Evolutionary conservation across 768 basidiomycete species (phyloP).

Genomic region (Tylopilus balloui): DNA sequence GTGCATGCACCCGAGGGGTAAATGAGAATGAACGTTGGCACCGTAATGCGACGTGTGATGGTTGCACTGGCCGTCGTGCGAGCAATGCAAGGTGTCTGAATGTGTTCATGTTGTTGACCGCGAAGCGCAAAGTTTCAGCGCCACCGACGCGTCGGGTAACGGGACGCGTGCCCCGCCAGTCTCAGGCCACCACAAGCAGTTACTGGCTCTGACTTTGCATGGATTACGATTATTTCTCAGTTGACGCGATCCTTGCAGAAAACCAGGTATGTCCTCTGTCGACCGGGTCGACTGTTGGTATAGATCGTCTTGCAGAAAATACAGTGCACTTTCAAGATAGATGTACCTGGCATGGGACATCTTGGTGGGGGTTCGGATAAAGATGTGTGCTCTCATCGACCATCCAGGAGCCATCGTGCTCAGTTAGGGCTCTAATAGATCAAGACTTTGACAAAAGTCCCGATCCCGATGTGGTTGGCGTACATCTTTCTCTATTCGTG

Average conservation of each 20-base stretch:
- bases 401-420: constrained; percentile 3
- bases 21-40: constrained; percentile 29
- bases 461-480: constrained; percentile 88
- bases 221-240: constrained; percentile 91
- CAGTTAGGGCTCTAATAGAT: constrained; percentile 48
- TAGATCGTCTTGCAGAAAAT: constrained; percentile 57
- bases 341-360: constrained; percentile 83
- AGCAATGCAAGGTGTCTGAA: constrained; percentile 13
- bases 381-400: constrained; percentile 51
- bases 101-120: constrained; percentile 20
- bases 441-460: constrained; percentile 66
- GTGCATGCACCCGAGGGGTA: constrained; percentile 28
- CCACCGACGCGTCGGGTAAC: constrained; percentile 21
- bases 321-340: constrained; percentile 87
- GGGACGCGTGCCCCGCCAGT: not conserved
- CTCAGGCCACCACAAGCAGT: too few species aligned
- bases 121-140: constrained; percentile 6
- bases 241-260: constrained; percentile 87
- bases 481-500: constrained; percentile 82
- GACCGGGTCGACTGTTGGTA: not conserved
- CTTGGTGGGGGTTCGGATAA: constrained; percentile 81
- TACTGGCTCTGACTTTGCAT: constrained; percentile 47
- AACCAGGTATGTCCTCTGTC: constrained; percentile 57
- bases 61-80: constrained; percentile 15
- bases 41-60: constrained; percentile 7